These are phyloP conservation scores for Aspergillus bridgeri DNA, from an alignment of 495 filamentous ascomycete genomes.

Conservation along the genomic window DNA sequence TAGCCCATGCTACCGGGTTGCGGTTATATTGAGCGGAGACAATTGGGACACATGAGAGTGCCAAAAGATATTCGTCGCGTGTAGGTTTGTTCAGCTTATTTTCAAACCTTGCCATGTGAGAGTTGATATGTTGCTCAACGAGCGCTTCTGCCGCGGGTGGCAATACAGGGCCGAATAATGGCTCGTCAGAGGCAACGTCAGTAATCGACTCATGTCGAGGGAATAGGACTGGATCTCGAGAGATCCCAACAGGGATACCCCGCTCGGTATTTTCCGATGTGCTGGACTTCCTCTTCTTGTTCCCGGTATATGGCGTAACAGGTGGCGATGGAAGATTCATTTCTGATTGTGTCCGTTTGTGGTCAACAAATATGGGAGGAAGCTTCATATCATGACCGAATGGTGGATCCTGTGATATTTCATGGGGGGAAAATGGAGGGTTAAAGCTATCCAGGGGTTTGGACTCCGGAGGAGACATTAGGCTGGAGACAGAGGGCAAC, in stretches of 20 bases:
- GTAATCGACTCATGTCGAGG: slow-evolving; percentile 45
- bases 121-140: slow-evolving; percentile 64
- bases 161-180: slow-evolving; percentile 52
- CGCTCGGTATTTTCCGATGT: slow-evolving; percentile 39
- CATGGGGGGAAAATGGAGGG: slow-evolving; percentile 33
- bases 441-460: slow-evolving; percentile 61
- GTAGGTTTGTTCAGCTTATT: slow-evolving; percentile 60
- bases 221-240: slow-evolving; percentile 61
- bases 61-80: slow-evolving; percentile 65
- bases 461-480: slow-evolving; percentile 74
- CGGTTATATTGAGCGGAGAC: slow-evolving; percentile 56
- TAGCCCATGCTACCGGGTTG: slow-evolving; percentile 58
- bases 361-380: slow-evolving; percentile 48
- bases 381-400: slow-evolving; percentile 43
- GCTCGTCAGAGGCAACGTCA: slow-evolving; percentile 47
- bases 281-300: slow-evolving; percentile 47
- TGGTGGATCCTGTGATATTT: slow-evolving; percentile 26
- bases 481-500: slow-evolving; percentile 52
- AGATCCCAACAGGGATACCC: slow-evolving; percentile 29
- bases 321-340: slow-evolving; percentile 66
- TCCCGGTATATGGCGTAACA: slow-evolving; percentile 61
- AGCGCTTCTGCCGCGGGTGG: slow-evolving; percentile 48
- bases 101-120: slow-evolving; percentile 54
- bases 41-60: slow-evolving; percentile 63
- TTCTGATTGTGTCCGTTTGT: slow-evolving; percentile 46